Evolutionary conservation across 2,329 filamentous ascomycete species (phyloP), one percentile per base, ranked within the genome.

Genomic region (Xylariaceae sp.): DNA sequence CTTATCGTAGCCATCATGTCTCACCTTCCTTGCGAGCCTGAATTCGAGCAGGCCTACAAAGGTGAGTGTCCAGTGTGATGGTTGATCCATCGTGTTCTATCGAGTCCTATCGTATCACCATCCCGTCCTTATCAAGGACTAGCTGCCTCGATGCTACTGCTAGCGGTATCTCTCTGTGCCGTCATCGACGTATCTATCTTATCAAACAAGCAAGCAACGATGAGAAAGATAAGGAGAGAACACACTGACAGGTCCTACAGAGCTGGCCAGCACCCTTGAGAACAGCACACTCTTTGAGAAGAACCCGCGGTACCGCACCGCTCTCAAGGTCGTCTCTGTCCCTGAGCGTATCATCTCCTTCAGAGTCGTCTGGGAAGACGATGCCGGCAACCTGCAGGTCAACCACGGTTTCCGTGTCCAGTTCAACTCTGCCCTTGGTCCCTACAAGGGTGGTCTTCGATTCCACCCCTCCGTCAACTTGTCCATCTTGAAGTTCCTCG

Each of bases 21-120:
- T 68, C 88, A 94, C 81, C 83, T 94, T 72, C 86, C 90, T 55
- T 79, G 80, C 65, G 93, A 97, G 85, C 93, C 94, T 73, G 93
- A 99, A 82, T 97, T 97, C 81, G 87, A 97, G 86, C 93, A 97
- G 85, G 93, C 93, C 73, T 96, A 96, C 86, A 90, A 92, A 77
- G 91, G 91, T 95, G 80, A 72, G 49, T 51, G 23, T 35, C 8
- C 8, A 35, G 49, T 30, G 8, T 4, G 82, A 34, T 34, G 15
- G 8, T 18, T 15, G 41, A 51, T 47, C 13, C 45, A 30, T 30
- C 23, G 23, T 4, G 5, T 30, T 30, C 23, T 30, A 30, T 30
- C 23, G 23, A 30, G 5, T 30, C 23, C 23, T 30, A 30, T 30
- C 23, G 23, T 30, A 30, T 30, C 23, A 30, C 23, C 23, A 30